These are phyloP conservation scores for Carpinus fangiana DNA, from an alignment of 306 rosid genomes.

Conservation along the genomic window DNA sequence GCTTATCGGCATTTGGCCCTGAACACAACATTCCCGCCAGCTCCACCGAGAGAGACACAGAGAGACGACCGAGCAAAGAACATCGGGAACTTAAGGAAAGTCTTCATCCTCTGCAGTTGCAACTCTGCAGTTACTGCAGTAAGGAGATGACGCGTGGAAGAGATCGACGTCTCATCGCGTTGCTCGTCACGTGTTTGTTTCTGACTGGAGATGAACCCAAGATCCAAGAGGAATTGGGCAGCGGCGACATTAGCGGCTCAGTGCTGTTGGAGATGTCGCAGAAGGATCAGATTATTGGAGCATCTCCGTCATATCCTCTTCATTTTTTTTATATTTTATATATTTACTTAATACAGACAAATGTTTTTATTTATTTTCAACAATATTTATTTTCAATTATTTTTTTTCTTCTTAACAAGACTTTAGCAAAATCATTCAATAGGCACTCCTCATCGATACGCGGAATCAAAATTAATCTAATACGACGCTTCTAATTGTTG, in stretches of 20 bases:
- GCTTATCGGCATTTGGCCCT: background rate
- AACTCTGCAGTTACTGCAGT: background rate
- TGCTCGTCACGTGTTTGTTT: background rate
- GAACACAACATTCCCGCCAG: conserved; percentile 25
- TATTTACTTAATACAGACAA: no score
- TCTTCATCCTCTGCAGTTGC: background rate
- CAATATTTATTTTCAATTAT: no score
- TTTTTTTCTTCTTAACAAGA: no score
- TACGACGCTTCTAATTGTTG: no score
- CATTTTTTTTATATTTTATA: no score
- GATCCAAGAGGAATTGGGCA: no score
- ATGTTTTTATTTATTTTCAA: no score
- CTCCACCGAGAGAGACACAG: background rate
- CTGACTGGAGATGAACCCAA: no score
- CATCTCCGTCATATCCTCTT: no score
- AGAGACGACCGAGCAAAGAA: background rate
- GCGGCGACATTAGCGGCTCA: background rate
- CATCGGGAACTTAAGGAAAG: background rate
- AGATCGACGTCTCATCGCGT: background rate
- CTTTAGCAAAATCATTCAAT: no score
- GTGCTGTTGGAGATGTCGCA: background rate
- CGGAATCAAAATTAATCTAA: no score
- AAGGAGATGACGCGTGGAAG: background rate
- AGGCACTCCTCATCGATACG: no score
- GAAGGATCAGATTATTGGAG: background rate